Conservation (phyloP, 495 filamentous ascomycete species). For the Hypoxylon fuscum region DNA sequence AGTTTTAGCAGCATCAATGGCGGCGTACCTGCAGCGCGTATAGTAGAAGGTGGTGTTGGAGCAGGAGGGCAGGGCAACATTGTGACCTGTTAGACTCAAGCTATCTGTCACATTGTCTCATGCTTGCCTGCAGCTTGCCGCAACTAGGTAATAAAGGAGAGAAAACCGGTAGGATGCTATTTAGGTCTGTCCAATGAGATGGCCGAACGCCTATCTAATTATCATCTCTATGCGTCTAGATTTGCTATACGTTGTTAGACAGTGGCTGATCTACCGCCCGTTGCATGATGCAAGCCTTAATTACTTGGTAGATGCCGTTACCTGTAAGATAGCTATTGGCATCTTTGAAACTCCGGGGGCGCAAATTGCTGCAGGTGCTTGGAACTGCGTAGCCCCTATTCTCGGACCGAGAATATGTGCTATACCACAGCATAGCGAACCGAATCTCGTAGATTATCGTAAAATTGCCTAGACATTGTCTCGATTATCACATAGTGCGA, state of each 20-base stretch:
- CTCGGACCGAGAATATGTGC: no score
- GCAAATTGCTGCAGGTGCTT: not conserved
- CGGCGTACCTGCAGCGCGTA: not conserved
- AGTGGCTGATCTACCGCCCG: not conserved
- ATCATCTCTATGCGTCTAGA: not conserved
- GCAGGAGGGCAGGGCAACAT: not conserved
- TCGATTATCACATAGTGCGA: no score
- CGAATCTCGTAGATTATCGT: no score
- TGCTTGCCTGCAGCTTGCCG: constrained; percentile 3
- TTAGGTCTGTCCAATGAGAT: not conserved
- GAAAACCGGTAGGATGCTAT: not conserved
- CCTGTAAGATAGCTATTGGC: not conserved
- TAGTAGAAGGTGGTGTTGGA: not conserved
- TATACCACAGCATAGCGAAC: no score
- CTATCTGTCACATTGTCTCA: not conserved
- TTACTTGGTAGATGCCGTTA: not conserved
- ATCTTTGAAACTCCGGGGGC: not conserved
- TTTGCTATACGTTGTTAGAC: not conserved
- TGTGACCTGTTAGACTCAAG: not conserved
- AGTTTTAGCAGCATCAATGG: not conserved
- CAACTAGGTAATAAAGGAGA: not conserved
- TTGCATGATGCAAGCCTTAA: not conserved
- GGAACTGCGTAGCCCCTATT: not conserved
- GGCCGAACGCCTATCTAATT: not conserved
- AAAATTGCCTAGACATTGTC: no score